phyloP scores from a whole-genome alignment of 306 rosid genomes.

The Prinsepia uniflora region DNA sequence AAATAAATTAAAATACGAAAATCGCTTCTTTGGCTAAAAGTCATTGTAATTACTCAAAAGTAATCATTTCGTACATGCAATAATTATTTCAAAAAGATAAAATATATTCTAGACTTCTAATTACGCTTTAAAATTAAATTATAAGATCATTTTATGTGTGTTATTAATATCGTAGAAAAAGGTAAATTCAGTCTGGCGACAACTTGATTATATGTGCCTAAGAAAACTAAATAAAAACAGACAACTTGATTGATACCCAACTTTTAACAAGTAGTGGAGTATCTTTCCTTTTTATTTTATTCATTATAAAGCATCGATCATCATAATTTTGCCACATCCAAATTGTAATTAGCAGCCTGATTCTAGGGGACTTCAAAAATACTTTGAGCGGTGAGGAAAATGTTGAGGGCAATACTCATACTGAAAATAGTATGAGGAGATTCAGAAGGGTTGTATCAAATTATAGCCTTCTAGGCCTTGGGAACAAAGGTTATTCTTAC shows the following conservation, averaged over 20 bases:
- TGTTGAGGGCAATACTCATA: too few relatives aligned
- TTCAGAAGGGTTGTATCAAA: too few relatives aligned
- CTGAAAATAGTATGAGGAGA: too few relatives aligned
- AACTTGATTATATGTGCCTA: constrained; percentile 13
- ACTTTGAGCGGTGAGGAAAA: too few relatives aligned
- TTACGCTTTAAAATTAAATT: not conserved
- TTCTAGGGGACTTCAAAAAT: too few relatives aligned
- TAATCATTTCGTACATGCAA: constrained; percentile 7
- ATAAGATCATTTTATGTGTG: not conserved
- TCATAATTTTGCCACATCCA: not conserved
- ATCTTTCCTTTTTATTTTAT: not conserved
- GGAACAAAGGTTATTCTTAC: too few relatives aligned
- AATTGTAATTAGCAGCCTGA: too few relatives aligned
- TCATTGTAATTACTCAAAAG: not conserved
- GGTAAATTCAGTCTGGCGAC: constrained; percentile 5
- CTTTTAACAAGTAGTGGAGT: constrained; percentile 8
- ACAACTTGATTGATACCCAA: constrained; percentile 23
- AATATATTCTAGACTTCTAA: too few relatives aligned
- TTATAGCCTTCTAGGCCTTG: too few relatives aligned
- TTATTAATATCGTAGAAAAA: constrained; percentile 1
- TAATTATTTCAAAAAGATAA: not conserved
- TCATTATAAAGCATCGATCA: not conserved
- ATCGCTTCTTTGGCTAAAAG: not conserved
- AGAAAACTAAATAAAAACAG: not conserved
- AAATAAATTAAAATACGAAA: too few relatives aligned